Evolutionary conservation across 73 alveolate genomes (phyloP), one percentile per base, ranked within the genome.

Genomic region (Diophrys sp.): DNA sequence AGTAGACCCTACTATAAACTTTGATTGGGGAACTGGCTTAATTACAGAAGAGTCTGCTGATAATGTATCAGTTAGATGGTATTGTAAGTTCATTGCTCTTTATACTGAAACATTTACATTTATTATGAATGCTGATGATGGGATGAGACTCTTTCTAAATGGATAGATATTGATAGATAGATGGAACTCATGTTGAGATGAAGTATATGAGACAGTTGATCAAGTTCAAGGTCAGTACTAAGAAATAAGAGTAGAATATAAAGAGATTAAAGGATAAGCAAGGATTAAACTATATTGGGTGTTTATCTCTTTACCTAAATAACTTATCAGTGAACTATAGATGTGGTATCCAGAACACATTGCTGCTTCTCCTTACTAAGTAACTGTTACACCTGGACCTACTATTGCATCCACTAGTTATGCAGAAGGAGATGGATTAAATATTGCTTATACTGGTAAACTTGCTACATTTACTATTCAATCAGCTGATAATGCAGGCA

Each of bases 111-210:
- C 82, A 71, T 94, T 81, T 82, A 91, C 96, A 77, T 94, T 94
- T 77, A 89, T 84, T 73, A 34, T 94, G 55, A 86, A 89, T n/a
- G 92, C 95, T 26, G 98, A 94, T 78, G 98, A 94, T 76, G 98
- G 97, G 27, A 84, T 90, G 79, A 88, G 94, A 78, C 56, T 94
- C 70, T 91, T 75, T 88, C 55, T 91, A 27, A 91, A 94, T 70
- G 95, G 94, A 53, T 81, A 67, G 73, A 81, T 85, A 74, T 84
- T 91, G 73, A 79, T 90, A 29, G 97, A 90, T 78, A 86, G 93
- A 75, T 85, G 92, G 89, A 89, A 83, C 67, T 29, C 57, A 33
- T 88, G 94, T 29, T 90, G 97, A 54, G 97, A 84, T 34, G 88
- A 75, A 23, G 85, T 81, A 24, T 57, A 82, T 54, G 71, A 82